Conservation (phyloP, 108 stramenopile genomes). For the Mediolabrus comicus region DNA sequence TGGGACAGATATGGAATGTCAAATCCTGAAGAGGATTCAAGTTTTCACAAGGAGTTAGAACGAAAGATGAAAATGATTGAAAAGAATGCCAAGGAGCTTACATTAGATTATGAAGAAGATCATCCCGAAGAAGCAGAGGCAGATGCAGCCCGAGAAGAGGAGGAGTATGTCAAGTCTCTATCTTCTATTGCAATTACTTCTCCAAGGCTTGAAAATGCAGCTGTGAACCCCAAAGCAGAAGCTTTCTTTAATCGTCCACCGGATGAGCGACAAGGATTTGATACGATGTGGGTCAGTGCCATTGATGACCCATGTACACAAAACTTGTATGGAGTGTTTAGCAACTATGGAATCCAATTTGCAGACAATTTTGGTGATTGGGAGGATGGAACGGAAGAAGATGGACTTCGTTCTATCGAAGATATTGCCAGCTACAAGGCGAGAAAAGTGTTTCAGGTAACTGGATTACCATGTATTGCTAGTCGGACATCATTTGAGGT, state of each 20-base stretch:
- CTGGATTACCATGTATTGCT: constrained; percentile 78
- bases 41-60: constrained; percentile 32
- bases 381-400: constrained; percentile 58
- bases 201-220: constrained; percentile 66
- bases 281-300: constrained; percentile 76
- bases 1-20: constrained; percentile 66
- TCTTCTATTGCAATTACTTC: constrained; percentile 44
- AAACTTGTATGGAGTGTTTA: constrained; percentile 67
- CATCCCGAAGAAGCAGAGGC: constrained; percentile 40
- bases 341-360: constrained; percentile 83
- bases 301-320: constrained; percentile 72
- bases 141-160: constrained; percentile 43
- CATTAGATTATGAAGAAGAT: constrained; percentile 46
- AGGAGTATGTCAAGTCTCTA: constrained; percentile 56
- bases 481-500: constrained; percentile 80
- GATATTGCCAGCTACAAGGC: constrained; percentile 86
- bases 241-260: constrained; percentile 67
- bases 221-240: constrained; percentile 58
- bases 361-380: constrained; percentile 89
- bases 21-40: constrained; percentile 36
- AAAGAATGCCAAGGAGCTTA: constrained; percentile 32
- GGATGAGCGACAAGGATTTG: constrained; percentile 71
- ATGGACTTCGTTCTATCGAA: constrained; percentile 68
- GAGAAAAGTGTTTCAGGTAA: constrained; percentile 70
- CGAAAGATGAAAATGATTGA: constrained; percentile 43